These are phyloP conservation scores for Claviceps capensis DNA, from an alignment of 2,329 filamentous ascomycete species.

Conservation along the genomic window DNA sequence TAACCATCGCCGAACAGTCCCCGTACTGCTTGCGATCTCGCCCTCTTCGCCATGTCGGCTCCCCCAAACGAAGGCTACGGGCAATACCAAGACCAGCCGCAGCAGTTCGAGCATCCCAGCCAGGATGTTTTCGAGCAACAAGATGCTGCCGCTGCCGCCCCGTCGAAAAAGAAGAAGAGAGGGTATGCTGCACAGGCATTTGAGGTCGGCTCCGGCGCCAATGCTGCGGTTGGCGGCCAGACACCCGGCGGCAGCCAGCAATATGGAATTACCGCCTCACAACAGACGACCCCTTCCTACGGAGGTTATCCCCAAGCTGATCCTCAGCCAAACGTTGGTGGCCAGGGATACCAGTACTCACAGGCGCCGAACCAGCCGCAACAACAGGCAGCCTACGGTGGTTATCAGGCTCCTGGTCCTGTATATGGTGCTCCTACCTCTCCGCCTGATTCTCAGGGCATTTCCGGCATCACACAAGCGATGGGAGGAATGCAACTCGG, in stretches of 20 bases:
- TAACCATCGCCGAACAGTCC: slow-evolving; percentile 12
- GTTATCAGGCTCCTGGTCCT: slow-evolving; percentile 36
- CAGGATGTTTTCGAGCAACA: slow-evolving; percentile 20
- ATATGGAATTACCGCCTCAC: slow-evolving; percentile 33
- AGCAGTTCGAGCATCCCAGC: slow-evolving; percentile 26
- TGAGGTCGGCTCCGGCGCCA: slow-evolving; percentile 79
- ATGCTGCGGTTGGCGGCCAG: slow-evolving; percentile 46
- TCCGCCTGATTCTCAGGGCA: slow-evolving; percentile 27
- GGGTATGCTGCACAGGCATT: slow-evolving; percentile 91
- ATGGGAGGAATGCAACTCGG: slow-evolving; percentile 79
- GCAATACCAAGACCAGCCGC: slow-evolving; percentile 30
- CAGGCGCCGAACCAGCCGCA: slow-evolving; percentile 31
- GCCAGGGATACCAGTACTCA: slow-evolving; percentile 27
- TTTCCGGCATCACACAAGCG: slow-evolving; percentile 67
- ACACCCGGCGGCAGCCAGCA: slow-evolving; percentile 22
- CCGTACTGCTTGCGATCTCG: slow-evolving; percentile 7
- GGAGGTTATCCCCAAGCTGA: slow-evolving; percentile 45
- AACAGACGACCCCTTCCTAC: slow-evolving; percentile 32
- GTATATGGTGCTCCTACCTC: slow-evolving; percentile 39
- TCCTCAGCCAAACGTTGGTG: slow-evolving; percentile 21
- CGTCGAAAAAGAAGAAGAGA: slow-evolving; percentile 75
- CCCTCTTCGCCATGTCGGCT: slow-evolving; percentile 38
- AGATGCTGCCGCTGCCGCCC: slow-evolving; percentile 25
- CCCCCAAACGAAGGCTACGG: slow-evolving; percentile 42
- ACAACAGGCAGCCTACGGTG: slow-evolving; percentile 26